These are phyloP conservation scores for Ascomycota sp. DNA, from an alignment of 2,329 filamentous ascomycete species.

Conservation along the genomic window DNA sequence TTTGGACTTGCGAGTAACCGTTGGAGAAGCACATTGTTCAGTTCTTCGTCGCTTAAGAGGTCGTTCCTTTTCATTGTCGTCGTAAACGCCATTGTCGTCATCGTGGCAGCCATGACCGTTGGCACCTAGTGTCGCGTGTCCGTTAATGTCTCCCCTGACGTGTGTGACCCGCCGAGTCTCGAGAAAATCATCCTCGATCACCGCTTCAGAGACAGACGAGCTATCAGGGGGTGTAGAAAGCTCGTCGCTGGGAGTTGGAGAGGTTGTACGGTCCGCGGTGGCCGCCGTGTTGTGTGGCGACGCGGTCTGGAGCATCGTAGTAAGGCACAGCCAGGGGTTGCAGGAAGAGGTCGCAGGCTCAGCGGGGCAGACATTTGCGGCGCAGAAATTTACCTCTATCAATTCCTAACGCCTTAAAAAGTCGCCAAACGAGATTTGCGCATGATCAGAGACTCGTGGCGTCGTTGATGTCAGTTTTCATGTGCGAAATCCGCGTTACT, in stretches of 20 bases:
- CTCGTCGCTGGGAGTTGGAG: conserved; percentile 8
- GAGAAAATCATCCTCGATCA: conserved; percentile 2
- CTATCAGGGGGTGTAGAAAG: conserved; percentile 4
- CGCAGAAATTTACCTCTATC: conserved; percentile 31
- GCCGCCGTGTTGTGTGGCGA: conserved; percentile 23
- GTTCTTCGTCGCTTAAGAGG: conserved; percentile 45
- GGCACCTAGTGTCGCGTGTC: conserved; percentile 7
- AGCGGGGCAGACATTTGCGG: conserved; percentile 34
- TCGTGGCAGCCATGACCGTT: conserved; percentile 11
- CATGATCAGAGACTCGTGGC: conserved; percentile 29
- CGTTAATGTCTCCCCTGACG: not conserved
- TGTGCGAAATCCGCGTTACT: conserved; percentile 20
- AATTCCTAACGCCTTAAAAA: conserved; percentile 22
- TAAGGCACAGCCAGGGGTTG: conserved; percentile 19
- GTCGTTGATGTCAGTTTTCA: conserved; percentile 22
- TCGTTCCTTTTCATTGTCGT: conserved; percentile 18
- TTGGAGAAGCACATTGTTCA: conserved; percentile 20
- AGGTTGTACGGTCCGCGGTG: conserved; percentile 9
- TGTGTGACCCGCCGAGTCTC: conserved; percentile 4
- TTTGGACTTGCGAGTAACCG: conserved; percentile 20
- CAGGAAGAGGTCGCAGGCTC: conserved; percentile 25
- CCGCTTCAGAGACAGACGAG: conserved; percentile 5
- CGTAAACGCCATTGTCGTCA: conserved; percentile 16
- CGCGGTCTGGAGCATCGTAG: conserved; percentile 38
- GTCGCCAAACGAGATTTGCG: conserved; percentile 25